A percentile compares a stretch with the other conserved stretches of the same genome.
phyloP scores from a whole-genome alignment of 768 basidiomycete genomes.

The Naganishia friedmannii region DNA sequence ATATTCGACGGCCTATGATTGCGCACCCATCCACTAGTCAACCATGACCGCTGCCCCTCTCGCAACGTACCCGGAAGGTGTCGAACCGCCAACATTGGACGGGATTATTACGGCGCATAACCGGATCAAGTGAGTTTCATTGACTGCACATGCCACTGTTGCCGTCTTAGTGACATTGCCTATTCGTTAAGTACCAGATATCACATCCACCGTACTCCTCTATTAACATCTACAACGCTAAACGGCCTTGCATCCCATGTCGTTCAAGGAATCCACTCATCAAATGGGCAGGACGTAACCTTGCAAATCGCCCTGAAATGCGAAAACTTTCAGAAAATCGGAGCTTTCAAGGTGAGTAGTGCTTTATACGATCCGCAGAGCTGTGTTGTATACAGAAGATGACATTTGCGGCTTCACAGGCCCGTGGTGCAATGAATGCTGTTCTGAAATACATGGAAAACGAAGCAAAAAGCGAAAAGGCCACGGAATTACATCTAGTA shows the following conservation, averaged over 20 bases:
- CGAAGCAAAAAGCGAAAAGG: not conserved
- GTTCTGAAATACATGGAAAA: slow-evolving; percentile 25
- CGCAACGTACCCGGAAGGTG: slow-evolving; percentile 13
- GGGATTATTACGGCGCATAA: slow-evolving; percentile 6
- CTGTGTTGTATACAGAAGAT: not conserved
- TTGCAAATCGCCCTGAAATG: slow-evolving; percentile 22
- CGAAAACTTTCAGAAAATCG: slow-evolving; percentile 26
- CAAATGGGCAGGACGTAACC: not conserved
- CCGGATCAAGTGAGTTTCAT: slow-evolving; percentile 11
- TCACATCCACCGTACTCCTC: slow-evolving; percentile 19
- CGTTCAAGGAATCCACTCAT: not conserved
- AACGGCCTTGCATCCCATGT: slow-evolving; percentile 13
- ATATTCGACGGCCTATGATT: no score
- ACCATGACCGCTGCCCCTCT: not conserved
- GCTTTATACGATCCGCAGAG: not conserved
- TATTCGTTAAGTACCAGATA: not conserved
- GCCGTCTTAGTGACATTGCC: not conserved
- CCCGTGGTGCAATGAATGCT: slow-evolving; percentile 24
- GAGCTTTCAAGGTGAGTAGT: not conserved
- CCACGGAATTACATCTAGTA: slow-evolving; percentile 10
- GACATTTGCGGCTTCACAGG: not conserved
- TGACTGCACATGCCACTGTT: not conserved
- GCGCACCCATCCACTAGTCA: no score
- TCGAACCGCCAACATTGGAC: slow-evolving; percentile 8
- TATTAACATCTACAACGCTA: slow-evolving; percentile 23